Evolutionary conservation across 768 basidiomycete species (phyloP), one percentile per base, ranked within the genome.

Genomic region (Leccinum boreale): DNA sequence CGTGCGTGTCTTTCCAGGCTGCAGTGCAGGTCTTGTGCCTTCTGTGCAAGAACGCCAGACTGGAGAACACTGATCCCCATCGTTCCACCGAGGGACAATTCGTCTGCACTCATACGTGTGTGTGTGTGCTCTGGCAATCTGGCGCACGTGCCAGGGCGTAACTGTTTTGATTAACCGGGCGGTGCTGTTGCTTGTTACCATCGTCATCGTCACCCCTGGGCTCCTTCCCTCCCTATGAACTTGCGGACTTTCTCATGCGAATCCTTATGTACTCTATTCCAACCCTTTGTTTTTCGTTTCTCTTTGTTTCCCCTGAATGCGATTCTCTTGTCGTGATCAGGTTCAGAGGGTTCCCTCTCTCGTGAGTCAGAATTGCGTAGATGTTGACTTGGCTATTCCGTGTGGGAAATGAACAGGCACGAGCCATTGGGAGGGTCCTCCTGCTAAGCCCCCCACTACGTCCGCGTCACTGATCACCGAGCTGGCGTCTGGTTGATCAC

Each of bases 191-290:
- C 48, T 50, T 55, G 58, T 63, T 59, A 61, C 57, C 50, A 58
- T 46, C 45, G 39, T 60, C 65, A 47, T 47, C 44, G 29, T 31
- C 29, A 21, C 45, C 55, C 48, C 55, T 33, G 45, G 44, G 48
- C 50, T 56, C 23, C 45, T 0, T 42, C 39, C 46, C 53, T 49
- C 54, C 57, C 52, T 62, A 55, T 44, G 57, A 63, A 55, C 49
- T 62, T 57, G 62, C 52, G 70, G 67, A 71, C 70, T 70, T 59
- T 70, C 61, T 62, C 61, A 50, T 70, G 59, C 60, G 36, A 65
- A 57, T 63, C 26, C 52, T 56, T 68, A 72, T 65, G 68, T 70
- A 67, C 61, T 39, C 39, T 49, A 53, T 68, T 60, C 10, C 50
- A 48, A 50, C 44, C 12, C 47, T 42, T 42, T 39, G 36, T 39